Base-by-base conservation (phyloP, 441 rosid genomes). In the Pelargonium australe region DNA sequence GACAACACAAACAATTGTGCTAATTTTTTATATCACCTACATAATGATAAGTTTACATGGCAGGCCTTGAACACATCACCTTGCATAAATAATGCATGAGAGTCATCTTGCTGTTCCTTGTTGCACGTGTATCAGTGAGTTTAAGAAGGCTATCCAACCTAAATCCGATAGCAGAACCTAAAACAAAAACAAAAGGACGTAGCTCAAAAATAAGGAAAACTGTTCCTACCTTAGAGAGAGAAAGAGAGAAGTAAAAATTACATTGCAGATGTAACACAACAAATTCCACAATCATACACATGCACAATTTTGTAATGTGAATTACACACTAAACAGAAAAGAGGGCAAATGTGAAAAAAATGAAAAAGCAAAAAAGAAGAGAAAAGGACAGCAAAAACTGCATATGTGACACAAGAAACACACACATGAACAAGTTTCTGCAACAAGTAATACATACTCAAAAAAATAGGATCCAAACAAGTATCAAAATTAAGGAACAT, bases 71-170 rank as follows among this genome's bases (percentile, higher is more conserved):
- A n/a, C 7, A 23, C n/a, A 80, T 13, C 80, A 91, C 99, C 95
- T 94, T 94, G 70, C 99, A 94, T 55, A 94, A 96, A 86, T 91
- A 94, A 79, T 94, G 99, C 99, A 94, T 91, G 76, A 89, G 96
- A 74, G 96, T 94, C 89, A 87, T 91, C 90, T 89, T 94, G 87
- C 81, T 91, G 77, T 91, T 86, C 70, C 77, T 80, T 43, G 95
- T 85, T 81, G 63, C 23, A 20, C 99, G 81, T 71, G 96, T 94
- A 78, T 94, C 99, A 40, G 89, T 86, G 79, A 94, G 96, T 81
- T 94, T 94, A 68, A 94, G 90, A 72, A 94, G 97, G 81, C 99
- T 94, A 76, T 94, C 99, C 79, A 91, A 75, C 68, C 95, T 89
- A 84, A 94, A 94, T 70, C 97, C 99, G 70, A 94, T 75, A 68